phyloP scores from a whole-genome alignment of 768 basidiomycete genomes.

The Omphalotus guepiniiformis region DNA sequence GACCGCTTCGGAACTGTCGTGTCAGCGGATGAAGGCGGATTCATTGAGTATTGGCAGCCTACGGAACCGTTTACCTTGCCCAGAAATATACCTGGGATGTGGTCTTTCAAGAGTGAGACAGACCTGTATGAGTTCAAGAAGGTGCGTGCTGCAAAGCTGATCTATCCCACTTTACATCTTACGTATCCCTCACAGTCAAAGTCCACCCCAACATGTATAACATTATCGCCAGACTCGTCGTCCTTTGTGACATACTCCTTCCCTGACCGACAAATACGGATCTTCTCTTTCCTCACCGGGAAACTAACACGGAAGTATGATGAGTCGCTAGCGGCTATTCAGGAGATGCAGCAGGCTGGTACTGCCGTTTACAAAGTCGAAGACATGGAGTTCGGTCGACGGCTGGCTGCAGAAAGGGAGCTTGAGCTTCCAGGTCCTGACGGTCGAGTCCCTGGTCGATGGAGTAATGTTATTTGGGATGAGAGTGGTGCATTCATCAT shows the following conservation, averaged over 20 bases:
- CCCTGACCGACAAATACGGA: constrained; percentile 89
- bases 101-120: constrained; percentile 88
- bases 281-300: constrained; percentile 88
- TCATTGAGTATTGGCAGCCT: constrained; percentile 96
- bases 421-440: constrained; percentile 79
- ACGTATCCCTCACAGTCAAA: constrained; percentile 55
- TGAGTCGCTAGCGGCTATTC: constrained; percentile 86
- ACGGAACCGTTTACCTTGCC: constrained; percentile 84
- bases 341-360: constrained; percentile 99
- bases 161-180: constrained; percentile 1
- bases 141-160: constrained; percentile 35
- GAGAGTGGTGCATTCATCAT: constrained; percentile 93
- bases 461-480: constrained; percentile 94
- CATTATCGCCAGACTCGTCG: constrained; percentile 83
- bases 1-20: constrained; percentile 87
- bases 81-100: constrained; percentile 70
- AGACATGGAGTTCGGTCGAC: constrained; percentile 98
- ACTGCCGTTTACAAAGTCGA: constrained; percentile 90
- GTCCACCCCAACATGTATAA: constrained; percentile 87
- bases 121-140: constrained; percentile 99
- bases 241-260: constrained; percentile 93
- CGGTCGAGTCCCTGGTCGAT: constrained; percentile 66
- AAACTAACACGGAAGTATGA: constrained; percentile 93
- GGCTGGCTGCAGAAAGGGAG: constrained; percentile 90
- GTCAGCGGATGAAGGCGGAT: constrained; percentile 92